Evolutionary conservation across 208 protist genomes (phyloP), one percentile per base, ranked within the genome.

Genomic region (Trypanosoma scelopori): DNA sequence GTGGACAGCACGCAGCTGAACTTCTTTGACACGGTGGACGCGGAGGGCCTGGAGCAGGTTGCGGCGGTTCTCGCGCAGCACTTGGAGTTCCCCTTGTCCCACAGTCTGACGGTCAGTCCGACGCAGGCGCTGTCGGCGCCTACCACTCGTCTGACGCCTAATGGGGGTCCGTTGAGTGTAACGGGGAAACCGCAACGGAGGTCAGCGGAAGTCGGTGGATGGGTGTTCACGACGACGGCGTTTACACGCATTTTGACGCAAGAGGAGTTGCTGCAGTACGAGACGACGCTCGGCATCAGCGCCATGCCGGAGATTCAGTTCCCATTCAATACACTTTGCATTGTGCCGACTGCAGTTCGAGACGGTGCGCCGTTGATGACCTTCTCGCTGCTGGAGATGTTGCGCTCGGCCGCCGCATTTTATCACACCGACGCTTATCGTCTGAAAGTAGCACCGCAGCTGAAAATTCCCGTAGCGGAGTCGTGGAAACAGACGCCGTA

Each of bases 241-340:
- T 75, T 91, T 7, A 74, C 78, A 56, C 81, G 85, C 55, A 94
- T 94, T 47, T 73, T 85, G 49, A 84, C 65, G 45, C 79, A 91
- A 60, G 69, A 76, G 35, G 83, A 92, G 76, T 43, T 79, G 49
- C 28, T 55, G 22, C 47, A 65, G n/a, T 63, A 89, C 47, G 76
- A 89, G 71, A 46, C 74, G 12, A 28, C 51, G 7, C 58, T 90
- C 12, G 71, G 73, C 49, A 78, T 92, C 35, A 55, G 55, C 12
- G 66, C 85, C 9, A 71, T 94, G 20, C 89, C 89, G 0, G 85
- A 94, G 64, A 89, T 94, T 25, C 71, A 71, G 15, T 92, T 92
- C 53, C 73, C 70, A 3, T 65, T 76, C 49, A 92, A 94, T 59
- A 79, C 81, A 35, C 72, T 94, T n/a, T n/a, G 49, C 5, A 76